Percentiles rank a stretch among this genome's conserved stretches.
These are phyloP conservation scores for Cryphonectria radicalis DNA, from an alignment of 2,329 filamentous ascomycete species.

Conservation along the genomic window DNA sequence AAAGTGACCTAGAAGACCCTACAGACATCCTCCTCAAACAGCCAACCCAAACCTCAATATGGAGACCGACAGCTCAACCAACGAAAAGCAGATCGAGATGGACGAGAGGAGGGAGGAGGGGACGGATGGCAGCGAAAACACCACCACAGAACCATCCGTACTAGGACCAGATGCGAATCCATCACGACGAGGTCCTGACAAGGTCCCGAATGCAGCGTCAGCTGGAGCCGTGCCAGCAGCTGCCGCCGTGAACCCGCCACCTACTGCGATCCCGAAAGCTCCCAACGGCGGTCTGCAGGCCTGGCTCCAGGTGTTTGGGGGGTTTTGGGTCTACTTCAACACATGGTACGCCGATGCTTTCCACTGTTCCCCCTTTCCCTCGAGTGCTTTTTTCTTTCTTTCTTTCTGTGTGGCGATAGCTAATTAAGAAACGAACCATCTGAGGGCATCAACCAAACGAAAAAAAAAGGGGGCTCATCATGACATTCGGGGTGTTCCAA, in stretches of 20 bases:
- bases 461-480: conserved; percentile 37
- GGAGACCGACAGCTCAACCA: not conserved
- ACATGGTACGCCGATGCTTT: conserved; percentile 47
- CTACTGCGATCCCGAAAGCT: conserved; percentile 18
- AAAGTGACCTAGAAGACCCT: not conserved
- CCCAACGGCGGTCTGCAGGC: conserved; percentile 55
- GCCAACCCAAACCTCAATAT: not conserved
- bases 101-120: conserved; percentile 1
- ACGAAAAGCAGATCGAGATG: not conserved
- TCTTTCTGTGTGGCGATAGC: no score
- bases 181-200: not conserved
- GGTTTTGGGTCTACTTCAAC: conserved; percentile 59
- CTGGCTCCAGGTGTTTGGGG: conserved; percentile 59
- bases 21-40: not conserved
- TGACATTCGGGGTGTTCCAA: conserved; percentile 58
- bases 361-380: no score
- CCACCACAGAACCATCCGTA: not conserved
- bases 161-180: not conserved
- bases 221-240: not conserved
- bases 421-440: no score
- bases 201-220: not conserved
- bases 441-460: no score
- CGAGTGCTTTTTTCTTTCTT: no score
- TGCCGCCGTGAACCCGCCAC: not conserved
- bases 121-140: not conserved